phyloP scores from a whole-genome alignment of 768 basidiomycete species.

The Mycena epipterygia region DNA sequence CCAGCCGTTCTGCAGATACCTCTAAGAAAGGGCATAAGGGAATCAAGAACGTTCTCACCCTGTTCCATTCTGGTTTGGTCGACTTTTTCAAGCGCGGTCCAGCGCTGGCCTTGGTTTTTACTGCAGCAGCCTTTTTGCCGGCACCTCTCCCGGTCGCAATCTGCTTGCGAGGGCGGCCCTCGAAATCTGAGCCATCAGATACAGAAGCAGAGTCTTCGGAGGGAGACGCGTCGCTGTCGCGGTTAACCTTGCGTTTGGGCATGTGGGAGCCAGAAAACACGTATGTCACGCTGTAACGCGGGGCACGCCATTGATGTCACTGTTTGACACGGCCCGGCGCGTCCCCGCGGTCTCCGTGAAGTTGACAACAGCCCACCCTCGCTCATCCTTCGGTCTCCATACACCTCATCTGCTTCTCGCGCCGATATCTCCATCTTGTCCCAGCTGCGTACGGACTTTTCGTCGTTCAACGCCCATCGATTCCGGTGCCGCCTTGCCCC shows the following conservation, averaged over 20 bases:
- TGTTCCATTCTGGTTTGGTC: conserved; percentile 20
- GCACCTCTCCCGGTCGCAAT: conserved; percentile 4
- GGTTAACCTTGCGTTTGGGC: conserved; percentile 16
- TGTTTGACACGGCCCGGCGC: too few species aligned
- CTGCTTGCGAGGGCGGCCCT: conserved; percentile 10
- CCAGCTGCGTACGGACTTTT: too few species aligned
- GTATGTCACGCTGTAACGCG: too few species aligned
- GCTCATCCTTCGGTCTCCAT: too few species aligned
- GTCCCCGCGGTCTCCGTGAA: background rate
- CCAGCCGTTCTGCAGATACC: conserved; percentile 14
- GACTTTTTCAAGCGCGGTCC: conserved; percentile 22
- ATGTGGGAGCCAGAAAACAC: conserved; percentile 5
- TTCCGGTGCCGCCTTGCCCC: background rate
- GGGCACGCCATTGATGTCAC: too few species aligned
- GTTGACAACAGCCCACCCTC: too few species aligned
- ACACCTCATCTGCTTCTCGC: too few species aligned
- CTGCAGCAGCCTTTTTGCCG: conserved; percentile 16
- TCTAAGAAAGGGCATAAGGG: conserved; percentile 1
- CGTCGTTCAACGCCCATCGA: background rate
- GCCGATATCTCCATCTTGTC: too few species aligned
- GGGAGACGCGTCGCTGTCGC: conserved; percentile 16
- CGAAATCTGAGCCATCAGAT: conserved; percentile 17
- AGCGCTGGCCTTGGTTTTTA: conserved; percentile 17
- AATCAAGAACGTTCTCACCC: conserved; percentile 14
- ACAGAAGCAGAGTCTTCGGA: conserved; percentile 13